Conservation (phyloP, 306 rosid species). For the Vigna nakashimae region DNA sequence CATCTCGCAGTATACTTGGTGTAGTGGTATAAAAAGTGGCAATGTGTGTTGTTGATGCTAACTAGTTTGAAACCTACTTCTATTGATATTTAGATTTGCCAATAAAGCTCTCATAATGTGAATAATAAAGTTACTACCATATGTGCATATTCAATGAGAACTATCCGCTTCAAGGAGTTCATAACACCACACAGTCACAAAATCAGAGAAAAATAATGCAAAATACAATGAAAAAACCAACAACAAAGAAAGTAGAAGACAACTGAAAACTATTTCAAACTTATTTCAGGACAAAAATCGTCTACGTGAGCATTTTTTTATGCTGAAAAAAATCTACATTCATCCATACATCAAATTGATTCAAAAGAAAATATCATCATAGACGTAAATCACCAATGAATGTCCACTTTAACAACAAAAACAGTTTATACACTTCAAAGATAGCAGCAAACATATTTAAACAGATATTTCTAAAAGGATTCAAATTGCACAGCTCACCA, state of each 20-base stretch:
- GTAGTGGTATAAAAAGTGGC: too few species aligned
- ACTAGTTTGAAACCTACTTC: too few species aligned
- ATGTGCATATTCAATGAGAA: not conserved
- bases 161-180: not conserved
- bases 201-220: not conserved
- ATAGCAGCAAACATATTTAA: not conserved
- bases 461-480: slow-evolving; percentile 12
- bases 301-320: not conserved
- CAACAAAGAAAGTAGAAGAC: not conserved
- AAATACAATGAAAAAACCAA: not conserved
- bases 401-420: slow-evolving; percentile 5
- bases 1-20: too few species aligned
- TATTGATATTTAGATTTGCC: too few species aligned
- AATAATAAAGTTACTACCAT: too few species aligned
- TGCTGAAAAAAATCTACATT: not conserved
- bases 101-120: too few species aligned
- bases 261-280: slow-evolving; percentile 4
- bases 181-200: not conserved
- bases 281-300: not conserved
- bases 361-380: not conserved
- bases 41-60: too few species aligned
- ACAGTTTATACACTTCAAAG: slow-evolving; percentile 6
- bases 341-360: slow-evolving; percentile 11
- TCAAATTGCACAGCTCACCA: slow-evolving; percentile 52
- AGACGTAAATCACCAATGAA: not conserved